These are phyloP conservation scores for Aspergillus clavatus DNA, from an alignment of 2,329 filamentous ascomycete genomes.

Conservation along the genomic window DNA sequence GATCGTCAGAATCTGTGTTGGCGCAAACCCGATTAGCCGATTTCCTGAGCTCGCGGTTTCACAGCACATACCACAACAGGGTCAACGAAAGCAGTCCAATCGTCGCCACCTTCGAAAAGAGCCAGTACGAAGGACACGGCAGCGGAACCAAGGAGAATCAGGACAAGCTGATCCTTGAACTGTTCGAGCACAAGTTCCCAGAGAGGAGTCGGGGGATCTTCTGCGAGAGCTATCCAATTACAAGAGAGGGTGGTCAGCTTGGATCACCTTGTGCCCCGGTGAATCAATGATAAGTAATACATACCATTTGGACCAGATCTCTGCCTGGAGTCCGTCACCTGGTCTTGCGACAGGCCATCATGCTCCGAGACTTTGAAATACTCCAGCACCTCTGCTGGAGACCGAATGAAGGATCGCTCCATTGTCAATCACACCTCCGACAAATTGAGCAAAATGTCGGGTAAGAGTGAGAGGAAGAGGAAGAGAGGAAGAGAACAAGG, in stretches of 20 bases:
- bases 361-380: slow-evolving; percentile 50
- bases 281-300: slow-evolving; percentile 13
- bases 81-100: slow-evolving; percentile 96
- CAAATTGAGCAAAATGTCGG: neutral
- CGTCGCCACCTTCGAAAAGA: slow-evolving; percentile 85
- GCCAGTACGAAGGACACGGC: slow-evolving; percentile 90
- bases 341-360: slow-evolving; percentile 47
- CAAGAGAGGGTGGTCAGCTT: slow-evolving; percentile 14
- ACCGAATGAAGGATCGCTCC: slow-evolving; percentile 51
- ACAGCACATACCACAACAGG: slow-evolving; percentile 72
- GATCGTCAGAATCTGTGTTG: slow-evolving; percentile 80
- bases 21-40: slow-evolving; percentile 14
- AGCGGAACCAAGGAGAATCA: slow-evolving; percentile 89
- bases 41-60: neutral
- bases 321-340: slow-evolving; percentile 43
- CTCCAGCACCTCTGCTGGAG: slow-evolving; percentile 47
- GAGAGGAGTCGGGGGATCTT: slow-evolving; percentile 91
- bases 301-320: slow-evolving; percentile 54
- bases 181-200: slow-evolving; percentile 98
- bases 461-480: slow-evolving; percentile 4
- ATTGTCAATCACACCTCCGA: slow-evolving; percentile 30
- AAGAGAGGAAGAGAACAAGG: slow-evolving; percentile 1
- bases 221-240: slow-evolving; percentile 56
- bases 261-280: neutral
- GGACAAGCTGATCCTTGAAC: slow-evolving; percentile 97